Evolutionary conservation across 345 rosid genomes (phyloP).

Genomic region (Turritis glabra): DNA sequence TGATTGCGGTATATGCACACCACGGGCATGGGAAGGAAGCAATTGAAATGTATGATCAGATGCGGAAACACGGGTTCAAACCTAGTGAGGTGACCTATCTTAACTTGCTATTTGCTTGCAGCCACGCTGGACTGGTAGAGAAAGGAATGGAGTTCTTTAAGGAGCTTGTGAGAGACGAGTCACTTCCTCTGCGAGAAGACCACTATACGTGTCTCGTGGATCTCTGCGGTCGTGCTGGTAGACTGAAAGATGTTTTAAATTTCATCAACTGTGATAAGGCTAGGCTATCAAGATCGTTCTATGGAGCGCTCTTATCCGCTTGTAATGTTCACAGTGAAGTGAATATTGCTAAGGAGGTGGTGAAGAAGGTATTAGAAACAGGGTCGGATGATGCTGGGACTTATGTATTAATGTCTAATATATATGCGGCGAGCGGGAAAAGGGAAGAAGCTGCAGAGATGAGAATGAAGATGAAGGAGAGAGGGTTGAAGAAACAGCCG

Average conservation of each 20-base stretch:
- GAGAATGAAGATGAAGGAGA: constrained; percentile 61
- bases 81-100: constrained; percentile 64
- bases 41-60: constrained; percentile 54
- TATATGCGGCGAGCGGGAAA: constrained; percentile 54
- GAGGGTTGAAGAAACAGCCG: constrained; percentile 69
- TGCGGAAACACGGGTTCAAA: constrained; percentile 52
- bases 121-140: constrained; percentile 72
- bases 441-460: constrained; percentile 55
- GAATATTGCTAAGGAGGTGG: constrained; percentile 54
- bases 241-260: constrained; percentile 52
- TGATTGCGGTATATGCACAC: constrained; percentile 74
- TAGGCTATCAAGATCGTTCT: constrained; percentile 48
- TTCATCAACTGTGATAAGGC: constrained; percentile 39
- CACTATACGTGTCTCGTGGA: constrained; percentile 73
- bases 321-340: constrained; percentile 56
- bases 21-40: constrained; percentile 73
- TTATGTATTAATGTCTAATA: constrained; percentile 56
- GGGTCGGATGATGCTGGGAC: constrained; percentile 63
- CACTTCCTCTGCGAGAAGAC: constrained; percentile 56
- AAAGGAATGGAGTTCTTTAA: constrained; percentile 58
- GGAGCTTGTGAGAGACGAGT: constrained; percentile 49
- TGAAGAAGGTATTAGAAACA: constrained; percentile 46
- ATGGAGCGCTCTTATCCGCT: constrained; percentile 72
- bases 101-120: constrained; percentile 68
- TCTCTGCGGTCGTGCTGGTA: constrained; percentile 70